A percentile compares a stretch with the other conserved stretches of the same genome.
Evolutionary conservation across 2,329 filamentous ascomycete species (phyloP).

Genomic region (Rutstroemia sydowiana): DNA sequence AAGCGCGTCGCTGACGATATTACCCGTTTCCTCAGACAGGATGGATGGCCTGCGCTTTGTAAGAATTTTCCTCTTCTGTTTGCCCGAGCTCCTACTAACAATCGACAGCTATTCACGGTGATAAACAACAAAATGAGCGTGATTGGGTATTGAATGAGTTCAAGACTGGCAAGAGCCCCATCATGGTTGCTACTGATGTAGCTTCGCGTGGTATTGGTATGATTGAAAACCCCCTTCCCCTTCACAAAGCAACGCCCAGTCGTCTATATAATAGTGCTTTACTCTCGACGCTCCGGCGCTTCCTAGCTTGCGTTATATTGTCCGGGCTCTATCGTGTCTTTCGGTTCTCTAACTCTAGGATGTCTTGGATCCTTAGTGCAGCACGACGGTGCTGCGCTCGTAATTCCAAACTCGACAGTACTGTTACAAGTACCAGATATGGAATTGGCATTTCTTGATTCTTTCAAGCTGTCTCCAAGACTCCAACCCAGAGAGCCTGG

Average conservation of each 20-base stretch:
- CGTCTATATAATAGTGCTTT: constrained; percentile 64
- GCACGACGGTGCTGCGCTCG: constrained; percentile 62
- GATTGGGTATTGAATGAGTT: constrained; percentile 92
- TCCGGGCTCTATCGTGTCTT: constrained; percentile 79
- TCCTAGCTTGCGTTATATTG: constrained; percentile 83
- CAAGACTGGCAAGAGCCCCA: constrained; percentile 81
- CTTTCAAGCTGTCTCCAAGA: constrained; percentile 77
- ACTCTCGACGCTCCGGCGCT: constrained; percentile 86
- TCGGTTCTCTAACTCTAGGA: constrained; percentile 72
- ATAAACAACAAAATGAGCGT: constrained; percentile 87
- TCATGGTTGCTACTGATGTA: constrained; percentile 90
- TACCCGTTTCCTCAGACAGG: constrained; percentile 96
- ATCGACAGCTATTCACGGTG: constrained; percentile 73
- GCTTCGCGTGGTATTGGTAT: constrained; percentile 98
- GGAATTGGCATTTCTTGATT: constrained; percentile 74
- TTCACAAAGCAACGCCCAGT: constrained; percentile 50
- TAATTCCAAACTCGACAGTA: constrained; percentile 67
- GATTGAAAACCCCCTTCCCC: constrained; percentile 57
- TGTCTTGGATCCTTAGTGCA: constrained; percentile 80
- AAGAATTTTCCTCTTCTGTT: constrained; percentile 46
- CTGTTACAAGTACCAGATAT: constrained; percentile 61
- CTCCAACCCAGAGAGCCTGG: constrained; percentile 90
- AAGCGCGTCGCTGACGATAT: constrained; percentile 80
- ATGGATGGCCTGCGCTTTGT: constrained; percentile 96
- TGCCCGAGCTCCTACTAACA: constrained; percentile 39